Percentiles rank a stretch among this genome's conserved stretches.
Evolutionary conservation across 108 stramenopile species (phyloP).

Genomic region (Fragilaria crotonensis): DNA sequence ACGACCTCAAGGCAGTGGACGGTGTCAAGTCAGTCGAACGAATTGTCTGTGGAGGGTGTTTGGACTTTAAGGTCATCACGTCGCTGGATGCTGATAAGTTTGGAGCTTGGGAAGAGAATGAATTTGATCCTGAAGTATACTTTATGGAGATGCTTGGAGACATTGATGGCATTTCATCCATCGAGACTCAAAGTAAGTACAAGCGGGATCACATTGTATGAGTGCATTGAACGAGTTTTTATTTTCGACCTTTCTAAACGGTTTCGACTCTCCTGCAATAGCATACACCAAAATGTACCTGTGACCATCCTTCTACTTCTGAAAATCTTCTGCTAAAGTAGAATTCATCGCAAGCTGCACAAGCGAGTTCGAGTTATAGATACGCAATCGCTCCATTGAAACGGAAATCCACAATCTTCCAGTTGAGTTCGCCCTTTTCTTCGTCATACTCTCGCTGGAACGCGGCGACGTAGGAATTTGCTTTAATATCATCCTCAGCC

Average conservation of each 20-base stretch:
- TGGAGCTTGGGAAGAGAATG: conserved; percentile 43
- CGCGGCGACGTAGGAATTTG: conserved; percentile 92
- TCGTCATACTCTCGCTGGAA: conserved; percentile 95
- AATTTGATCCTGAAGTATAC: conserved; percentile 51
- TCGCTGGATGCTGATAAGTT: conserved; percentile 36
- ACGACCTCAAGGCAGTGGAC: conserved; percentile 30
- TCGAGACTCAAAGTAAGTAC: conserved; percentile 76
- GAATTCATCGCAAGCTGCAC: too few relatives aligned
- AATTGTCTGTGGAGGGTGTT: conserved; percentile 49
- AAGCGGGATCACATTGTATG: not conserved
- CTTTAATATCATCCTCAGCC: conserved; percentile 83
- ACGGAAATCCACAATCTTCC: conserved; percentile 90
- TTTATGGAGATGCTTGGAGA: conserved; percentile 72
- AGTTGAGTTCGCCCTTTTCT: conserved; percentile 80
- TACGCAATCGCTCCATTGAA: conserved; percentile 56
- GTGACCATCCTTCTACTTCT: too few relatives aligned
- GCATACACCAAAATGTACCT: too few relatives aligned
- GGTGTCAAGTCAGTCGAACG: conserved; percentile 33
- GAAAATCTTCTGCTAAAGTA: too few relatives aligned
- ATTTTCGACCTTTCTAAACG: too few relatives aligned
- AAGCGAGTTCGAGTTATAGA: too few relatives aligned
- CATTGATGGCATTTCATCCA: conserved; percentile 78
- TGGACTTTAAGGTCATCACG: conserved; percentile 52
- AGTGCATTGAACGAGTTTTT: too few relatives aligned
- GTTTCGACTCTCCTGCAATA: too few relatives aligned